Evolutionary conservation across 495 filamentous ascomycete species (phyloP).

Genomic region (Penicillium waksmanii): DNA sequence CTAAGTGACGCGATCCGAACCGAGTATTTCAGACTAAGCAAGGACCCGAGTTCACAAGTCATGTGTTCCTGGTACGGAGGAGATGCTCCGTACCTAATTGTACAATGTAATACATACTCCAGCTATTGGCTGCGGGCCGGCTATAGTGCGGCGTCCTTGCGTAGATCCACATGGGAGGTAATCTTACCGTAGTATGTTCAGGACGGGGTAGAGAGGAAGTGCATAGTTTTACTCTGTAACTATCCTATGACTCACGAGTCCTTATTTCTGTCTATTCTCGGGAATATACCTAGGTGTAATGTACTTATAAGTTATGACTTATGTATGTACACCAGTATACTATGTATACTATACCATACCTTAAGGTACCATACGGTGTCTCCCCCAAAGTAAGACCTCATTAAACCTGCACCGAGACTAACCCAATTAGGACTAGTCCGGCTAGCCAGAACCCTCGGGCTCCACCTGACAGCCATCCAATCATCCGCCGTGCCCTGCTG

Average conservation of each 20-base stretch:
- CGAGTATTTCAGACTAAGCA: background rate
- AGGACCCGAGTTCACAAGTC: background rate
- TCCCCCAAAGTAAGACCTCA: conserved; percentile 8
- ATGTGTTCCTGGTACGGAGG: background rate
- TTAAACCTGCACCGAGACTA: conserved; percentile 28
- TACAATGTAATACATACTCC: background rate
- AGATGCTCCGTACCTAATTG: background rate
- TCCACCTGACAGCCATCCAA: conserved; percentile 17
- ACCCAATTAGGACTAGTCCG: conserved; percentile 7
- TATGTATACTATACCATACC: no score
- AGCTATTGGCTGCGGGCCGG: conserved; percentile 4
- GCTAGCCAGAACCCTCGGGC: conserved; percentile 19
- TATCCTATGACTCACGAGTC: no score
- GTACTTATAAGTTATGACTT: no score
- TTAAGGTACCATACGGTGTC: no score
- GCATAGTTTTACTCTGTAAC: no score
- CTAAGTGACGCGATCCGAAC: background rate
- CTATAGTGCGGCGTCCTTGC: conserved; percentile 6
- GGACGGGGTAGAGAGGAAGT: no score
- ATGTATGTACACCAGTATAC: no score
- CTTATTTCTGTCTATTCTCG: no score
- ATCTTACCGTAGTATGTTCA: no score
- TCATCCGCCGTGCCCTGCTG: conserved; percentile 12
- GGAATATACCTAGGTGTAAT: no score
- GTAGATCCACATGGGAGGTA: background rate